Base-by-base conservation (phyloP, 179 eudicot genomes). In the Beta corolliflora region DNA sequence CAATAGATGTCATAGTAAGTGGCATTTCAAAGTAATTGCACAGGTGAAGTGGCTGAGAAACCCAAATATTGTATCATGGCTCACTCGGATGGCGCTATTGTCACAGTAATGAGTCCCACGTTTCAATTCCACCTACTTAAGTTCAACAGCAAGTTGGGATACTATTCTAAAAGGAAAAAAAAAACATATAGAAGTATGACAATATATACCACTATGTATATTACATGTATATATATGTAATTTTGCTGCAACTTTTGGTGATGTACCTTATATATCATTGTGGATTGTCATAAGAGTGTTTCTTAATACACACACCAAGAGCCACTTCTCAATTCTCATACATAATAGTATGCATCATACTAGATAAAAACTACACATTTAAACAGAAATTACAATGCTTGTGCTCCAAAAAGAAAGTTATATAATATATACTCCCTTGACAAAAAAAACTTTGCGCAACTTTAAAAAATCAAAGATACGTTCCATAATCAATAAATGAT, bases 81-180 rank as follows among this genome's bases (percentile, higher is more conserved):
- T 74, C 77, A 53, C 48, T 74, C 73, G 71, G 85, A 83, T 83
- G 93, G 93, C 90, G 91, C 93, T 81, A 71, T 77, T 83, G 93
- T 89, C 93, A 78, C 85, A 81, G 80, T 80, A 83, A 31, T 70
- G 91, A 84, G 85, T 79, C 77, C 71, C 14, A 29, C 44, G 64
- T 72, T 77, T 64, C 72, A 53, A 71, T 67, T 41, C 70, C 73
- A 61, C 55, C 81, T 61, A 56, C 50, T 66, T 63, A 48, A 50
- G 69, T 19, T 13, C 65, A 44, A 5, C 50, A 81, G 65, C 41
- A 52, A 52, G 25, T 3, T n/a, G 13, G 14, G n/a, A 9, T 56
- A 5, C 16, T n/a, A 19, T 9, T 50, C 11, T 55, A 18, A 13
- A n/a, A 9, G 46, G 7, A 0, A 65, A 0, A 65, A 81, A 64